phyloP scores from a whole-genome alignment of 139 green algal species.

The Yamagishiella unicocca region DNA sequence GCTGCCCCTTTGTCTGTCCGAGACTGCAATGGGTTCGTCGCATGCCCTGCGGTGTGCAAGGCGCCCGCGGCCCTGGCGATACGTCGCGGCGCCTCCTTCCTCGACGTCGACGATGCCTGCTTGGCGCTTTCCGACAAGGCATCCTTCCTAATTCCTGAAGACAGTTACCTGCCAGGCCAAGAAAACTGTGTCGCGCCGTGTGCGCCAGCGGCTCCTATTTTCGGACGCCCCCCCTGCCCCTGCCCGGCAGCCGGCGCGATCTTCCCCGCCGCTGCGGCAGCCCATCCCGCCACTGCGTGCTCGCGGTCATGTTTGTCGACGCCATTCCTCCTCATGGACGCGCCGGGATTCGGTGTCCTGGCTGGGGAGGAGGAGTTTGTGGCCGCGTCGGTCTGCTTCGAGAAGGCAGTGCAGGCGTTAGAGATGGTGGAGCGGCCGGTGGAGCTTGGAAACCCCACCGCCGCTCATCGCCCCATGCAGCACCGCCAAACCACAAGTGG shows the following conservation, averaged over 20 bases:
- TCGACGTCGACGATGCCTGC: slow-evolving; percentile 26
- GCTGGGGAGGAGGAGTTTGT: neutral
- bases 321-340: neutral
- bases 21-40: slow-evolving; percentile 6
- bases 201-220: neutral
- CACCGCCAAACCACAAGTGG: no score
- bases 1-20: slow-evolving; percentile 12
- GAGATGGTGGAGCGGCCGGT: slow-evolving; percentile 28
- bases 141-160: slow-evolving; percentile 38
- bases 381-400: slow-evolving; percentile 7
- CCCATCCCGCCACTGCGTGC: neutral
- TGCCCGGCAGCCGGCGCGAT: neutral
- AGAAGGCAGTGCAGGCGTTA: slow-evolving; percentile 29
- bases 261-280: neutral
- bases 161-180: slow-evolving; percentile 22
- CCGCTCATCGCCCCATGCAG: neutral
- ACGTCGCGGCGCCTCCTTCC: slow-evolving; percentile 10
- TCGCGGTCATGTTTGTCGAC: neutral
- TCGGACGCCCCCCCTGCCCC: neutral
- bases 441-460: no score
- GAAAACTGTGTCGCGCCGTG: neutral
- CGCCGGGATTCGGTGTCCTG: neutral
- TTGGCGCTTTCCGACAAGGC: neutral
- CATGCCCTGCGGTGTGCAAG: neutral
- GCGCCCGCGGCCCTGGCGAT: neutral